Percentiles rank a stretch among this genome's conserved stretches.
These are phyloP conservation scores for Tagetes erecta DNA, from an alignment of 129 eudicot species.

Conservation along the genomic window DNA sequence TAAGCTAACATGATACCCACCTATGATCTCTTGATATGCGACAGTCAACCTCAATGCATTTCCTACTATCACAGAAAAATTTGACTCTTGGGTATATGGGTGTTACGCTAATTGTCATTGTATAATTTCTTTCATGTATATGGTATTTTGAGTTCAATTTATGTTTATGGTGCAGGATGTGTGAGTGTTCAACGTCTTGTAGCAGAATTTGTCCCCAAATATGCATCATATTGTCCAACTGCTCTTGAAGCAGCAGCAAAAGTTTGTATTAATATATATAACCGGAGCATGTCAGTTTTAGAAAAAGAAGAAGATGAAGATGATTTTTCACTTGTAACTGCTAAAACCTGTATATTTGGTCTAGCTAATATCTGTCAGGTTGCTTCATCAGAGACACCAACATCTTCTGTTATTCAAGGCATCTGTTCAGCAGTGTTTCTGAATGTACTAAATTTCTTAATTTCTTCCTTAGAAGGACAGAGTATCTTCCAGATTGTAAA, in stretches of 20 bases:
- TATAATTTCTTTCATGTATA: background rate
- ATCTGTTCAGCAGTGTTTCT: conserved; percentile 74
- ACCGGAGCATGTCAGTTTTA: conserved; percentile 54
- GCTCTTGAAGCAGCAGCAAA: conserved; percentile 93
- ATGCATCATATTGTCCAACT: conserved; percentile 78
- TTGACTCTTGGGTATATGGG: conserved; percentile 8
- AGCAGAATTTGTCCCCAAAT: conserved; percentile 75
- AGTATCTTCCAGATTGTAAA: conserved; percentile 65
- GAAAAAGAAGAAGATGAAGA: conserved; percentile 69
- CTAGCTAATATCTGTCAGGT: conserved; percentile 66
- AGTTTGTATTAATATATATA: conserved; percentile 74
- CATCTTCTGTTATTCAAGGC: conserved; percentile 74
- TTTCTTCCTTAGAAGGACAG: conserved; percentile 66
- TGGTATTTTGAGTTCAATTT: conserved; percentile 15
- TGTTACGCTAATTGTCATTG: background rate
- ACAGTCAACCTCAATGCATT: background rate
- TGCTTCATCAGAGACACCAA: conserved; percentile 64
- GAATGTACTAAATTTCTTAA: conserved; percentile 58
- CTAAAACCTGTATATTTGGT: conserved; percentile 70
- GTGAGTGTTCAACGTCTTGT: conserved; percentile 71
- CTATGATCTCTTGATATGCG: conserved; percentile 1
- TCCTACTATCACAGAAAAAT: conserved; percentile 1
- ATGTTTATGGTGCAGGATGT: conserved; percentile 61
- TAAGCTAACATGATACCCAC: background rate
- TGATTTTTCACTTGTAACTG: conserved; percentile 63